Evolutionary conservation across 352 stramenopile genomes (phyloP), one percentile per base, ranked within the genome.

Genomic region (Saprolegnia diclina): DNA sequence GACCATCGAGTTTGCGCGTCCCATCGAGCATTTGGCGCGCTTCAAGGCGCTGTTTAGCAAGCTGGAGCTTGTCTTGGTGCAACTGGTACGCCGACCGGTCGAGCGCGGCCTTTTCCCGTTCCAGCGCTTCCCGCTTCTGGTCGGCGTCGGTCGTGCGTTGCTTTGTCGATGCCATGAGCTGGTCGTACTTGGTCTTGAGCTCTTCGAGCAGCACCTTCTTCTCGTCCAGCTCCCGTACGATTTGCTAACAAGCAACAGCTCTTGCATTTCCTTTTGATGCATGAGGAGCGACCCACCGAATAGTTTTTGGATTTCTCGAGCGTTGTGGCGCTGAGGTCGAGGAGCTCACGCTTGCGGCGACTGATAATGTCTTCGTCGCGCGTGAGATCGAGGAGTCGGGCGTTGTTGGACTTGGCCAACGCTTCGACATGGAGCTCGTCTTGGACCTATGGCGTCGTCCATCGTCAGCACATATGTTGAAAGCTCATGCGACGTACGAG

Each of bases 31-130:
- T 81, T 61, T 90, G 80, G 22, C 83, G 81, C 64, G 83, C 91
- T 72, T 94, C 79, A 71, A 87, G 70, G 46, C 83, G 85, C 73
- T 91, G 82, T 67, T 87, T 90, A 42, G 81, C 81, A 21, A 92
- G 76, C 56, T 83, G 52, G 14, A 92, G 71, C 6, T 81, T 77
- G 71, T 94, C 85, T 22, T 85, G 83, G 63, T 91, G 79, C 48
- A 94, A 73, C 54, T 86, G 77, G 24, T 76, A 71, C 16, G 77
- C 72, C 2, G 81, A 75, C 22, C 80, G 75, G 32, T 90, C 81
- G 29, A 94, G 67, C 22, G 74, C 72, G 45, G 75, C 76, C 50
- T 81, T 78, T 64, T 87, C 74, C 45, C 73, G 66, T 62, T 85
- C 64, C 4, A 91, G 71, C 68, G 76, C 64, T 26, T 72, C 64